These are phyloP conservation scores for Trametopsis cervina DNA, from an alignment of 768 basidiomycete genomes.

Conservation along the genomic window DNA sequence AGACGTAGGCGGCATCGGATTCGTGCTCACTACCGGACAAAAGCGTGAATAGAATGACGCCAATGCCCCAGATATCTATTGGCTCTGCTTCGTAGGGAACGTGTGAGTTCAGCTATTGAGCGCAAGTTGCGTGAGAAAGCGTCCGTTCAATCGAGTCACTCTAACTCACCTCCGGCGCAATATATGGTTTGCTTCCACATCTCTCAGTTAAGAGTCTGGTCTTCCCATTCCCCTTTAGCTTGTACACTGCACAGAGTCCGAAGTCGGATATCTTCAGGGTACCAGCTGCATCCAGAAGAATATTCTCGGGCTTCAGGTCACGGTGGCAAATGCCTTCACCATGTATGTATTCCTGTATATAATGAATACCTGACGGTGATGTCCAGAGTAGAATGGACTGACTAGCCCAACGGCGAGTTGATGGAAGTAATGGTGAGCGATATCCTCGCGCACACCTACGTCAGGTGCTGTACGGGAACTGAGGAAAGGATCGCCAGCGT, in stretches of 20 bases:
- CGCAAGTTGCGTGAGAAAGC: neutral
- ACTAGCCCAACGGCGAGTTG: slow-evolving; percentile 85
- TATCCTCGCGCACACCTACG: slow-evolving; percentile 76
- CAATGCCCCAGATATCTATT: slow-evolving; percentile 93
- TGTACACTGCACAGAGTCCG: slow-evolving; percentile 86
- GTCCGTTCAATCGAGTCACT: neutral
- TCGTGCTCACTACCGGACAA: slow-evolving; percentile 74
- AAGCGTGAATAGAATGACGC: slow-evolving; percentile 89
- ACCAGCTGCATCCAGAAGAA: slow-evolving; percentile 79
- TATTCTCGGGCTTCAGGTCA: slow-evolving; percentile 95
- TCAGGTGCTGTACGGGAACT: slow-evolving; percentile 64
- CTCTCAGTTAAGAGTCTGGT: slow-evolving; percentile 70
- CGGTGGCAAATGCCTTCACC: slow-evolving; percentile 89
- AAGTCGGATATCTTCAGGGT: slow-evolving; percentile 93
- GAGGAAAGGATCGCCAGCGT: neutral
- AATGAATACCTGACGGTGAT: neutral
- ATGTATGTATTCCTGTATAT: slow-evolving; percentile 72
- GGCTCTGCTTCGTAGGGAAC: slow-evolving; percentile 83
- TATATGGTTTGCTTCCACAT: slow-evolving; percentile 91
- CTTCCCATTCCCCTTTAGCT: slow-evolving; percentile 73
- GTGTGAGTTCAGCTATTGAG: slow-evolving; percentile 39
- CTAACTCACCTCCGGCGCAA: slow-evolving; percentile 78
- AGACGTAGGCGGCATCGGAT: neutral
- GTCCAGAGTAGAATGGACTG: neutral
- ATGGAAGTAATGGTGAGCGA: slow-evolving; percentile 86